Evolutionary conservation across 208 protist genomes (phyloP).

Genomic region (Acanthamoeba royreba): DNA sequence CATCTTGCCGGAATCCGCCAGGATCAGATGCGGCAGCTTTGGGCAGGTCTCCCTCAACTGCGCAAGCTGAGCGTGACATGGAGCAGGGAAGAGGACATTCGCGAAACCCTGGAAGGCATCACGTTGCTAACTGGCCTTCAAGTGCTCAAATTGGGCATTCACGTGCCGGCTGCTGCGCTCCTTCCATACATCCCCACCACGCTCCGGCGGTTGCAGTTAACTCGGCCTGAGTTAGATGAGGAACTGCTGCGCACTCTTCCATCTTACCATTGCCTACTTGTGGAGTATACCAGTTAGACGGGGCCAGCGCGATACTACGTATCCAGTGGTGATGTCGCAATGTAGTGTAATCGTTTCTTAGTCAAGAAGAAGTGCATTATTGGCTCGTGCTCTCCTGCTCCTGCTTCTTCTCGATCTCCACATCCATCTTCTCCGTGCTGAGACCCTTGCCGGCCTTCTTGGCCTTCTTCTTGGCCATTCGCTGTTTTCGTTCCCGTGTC

Average conservation of each 20-base stretch:
- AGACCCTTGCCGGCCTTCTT: not conserved
- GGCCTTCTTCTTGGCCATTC: not conserved
- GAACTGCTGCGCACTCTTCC: not conserved
- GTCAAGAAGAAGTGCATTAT: not conserved
- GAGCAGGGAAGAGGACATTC: not conserved
- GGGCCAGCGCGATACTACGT: no score
- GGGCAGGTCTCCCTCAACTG: not conserved
- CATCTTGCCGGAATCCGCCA: not conserved
- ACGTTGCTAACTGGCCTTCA: not conserved
- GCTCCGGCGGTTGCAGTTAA: not conserved
- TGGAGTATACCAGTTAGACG: no score
- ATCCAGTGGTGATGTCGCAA: no score
- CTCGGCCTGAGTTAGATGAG: not conserved
- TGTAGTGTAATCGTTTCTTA: no score
- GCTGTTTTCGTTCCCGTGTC: constrained; percentile 5
- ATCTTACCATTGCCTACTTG: no score
- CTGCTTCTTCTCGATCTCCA: not conserved
- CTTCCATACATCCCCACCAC: not conserved
- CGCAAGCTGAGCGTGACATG: not conserved
- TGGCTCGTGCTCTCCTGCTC: no score
- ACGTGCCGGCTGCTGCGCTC: not conserved
- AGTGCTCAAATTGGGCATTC: not conserved
- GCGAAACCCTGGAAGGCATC: not conserved
- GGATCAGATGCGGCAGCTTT: not conserved
- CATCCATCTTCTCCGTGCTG: constrained; percentile 13